These are phyloP conservation scores for Neurospora terricola DNA, from an alignment of 495 filamentous ascomycete species.

Conservation along the genomic window DNA sequence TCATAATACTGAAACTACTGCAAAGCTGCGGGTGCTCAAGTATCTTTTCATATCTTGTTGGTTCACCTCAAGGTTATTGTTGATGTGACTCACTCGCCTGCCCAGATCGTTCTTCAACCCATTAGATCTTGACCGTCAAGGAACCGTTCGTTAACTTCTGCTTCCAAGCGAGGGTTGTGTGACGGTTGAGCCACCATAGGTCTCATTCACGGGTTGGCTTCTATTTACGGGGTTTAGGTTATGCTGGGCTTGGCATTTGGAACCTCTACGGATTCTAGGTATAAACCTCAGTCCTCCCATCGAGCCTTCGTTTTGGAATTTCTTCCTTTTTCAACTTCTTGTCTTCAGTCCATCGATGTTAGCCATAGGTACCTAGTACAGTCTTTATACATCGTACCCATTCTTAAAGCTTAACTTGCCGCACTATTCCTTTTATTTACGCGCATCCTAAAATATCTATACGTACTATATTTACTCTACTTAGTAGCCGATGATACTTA, in stretches of 20 bases:
- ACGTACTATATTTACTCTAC: too few species aligned
- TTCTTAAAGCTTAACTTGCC: too few species aligned
- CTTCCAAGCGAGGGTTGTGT: too few species aligned
- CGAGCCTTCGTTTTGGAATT: neutral
- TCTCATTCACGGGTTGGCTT: too few species aligned
- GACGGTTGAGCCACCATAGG: too few species aligned
- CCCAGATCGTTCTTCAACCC: neutral
- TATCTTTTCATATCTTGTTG: neutral
- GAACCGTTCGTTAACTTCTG: neutral
- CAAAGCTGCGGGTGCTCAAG: neutral
- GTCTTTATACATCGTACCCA: neutral
- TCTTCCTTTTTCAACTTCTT: neutral
- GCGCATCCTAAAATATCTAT: too few species aligned
- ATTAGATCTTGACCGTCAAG: neutral
- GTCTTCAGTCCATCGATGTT: neutral
- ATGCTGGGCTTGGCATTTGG: too few species aligned
- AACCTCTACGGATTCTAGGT: neutral
- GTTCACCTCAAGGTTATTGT: neutral
- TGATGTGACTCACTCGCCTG: neutral
- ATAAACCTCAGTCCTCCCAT: neutral
- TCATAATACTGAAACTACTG: neutral
- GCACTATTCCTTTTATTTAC: too few species aligned
- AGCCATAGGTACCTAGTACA: neutral
- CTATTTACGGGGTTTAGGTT: too few species aligned
- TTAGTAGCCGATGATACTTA: too few species aligned